These are phyloP conservation scores for Metahyphopichia silvanorum DNA, from an alignment of 805 yeast species.

Conservation along the genomic window DNA sequence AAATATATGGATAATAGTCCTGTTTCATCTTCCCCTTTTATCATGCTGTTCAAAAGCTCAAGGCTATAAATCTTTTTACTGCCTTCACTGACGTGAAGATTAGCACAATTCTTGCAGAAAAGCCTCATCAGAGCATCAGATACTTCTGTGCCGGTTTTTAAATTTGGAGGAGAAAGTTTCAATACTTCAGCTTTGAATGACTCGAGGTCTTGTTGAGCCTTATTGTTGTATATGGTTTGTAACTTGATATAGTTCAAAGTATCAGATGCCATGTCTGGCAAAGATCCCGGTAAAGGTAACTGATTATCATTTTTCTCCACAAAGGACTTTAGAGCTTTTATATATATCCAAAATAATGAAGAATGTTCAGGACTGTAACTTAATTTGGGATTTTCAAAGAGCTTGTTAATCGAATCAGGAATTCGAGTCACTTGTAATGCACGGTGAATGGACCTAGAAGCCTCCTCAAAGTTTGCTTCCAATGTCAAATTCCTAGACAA, in stretches of 20 bases:
- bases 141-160: conserved; percentile 25
- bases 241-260: conserved; percentile 59
- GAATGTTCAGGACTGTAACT: conserved; percentile 10
- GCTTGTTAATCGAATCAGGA: conserved; percentile 23
- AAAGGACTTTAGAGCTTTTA: conserved; percentile 52
- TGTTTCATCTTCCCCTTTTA: conserved; percentile 6
- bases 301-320: conserved; percentile 29
- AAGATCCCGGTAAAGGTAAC: conserved; percentile 68
- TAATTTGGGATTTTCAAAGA: conserved; percentile 19
- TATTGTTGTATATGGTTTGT: conserved; percentile 54
- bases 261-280: conserved; percentile 89
- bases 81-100: conserved; percentile 50
- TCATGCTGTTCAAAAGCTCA: conserved; percentile 11
- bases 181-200: conserved; percentile 33
- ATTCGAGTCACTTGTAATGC: conserved; percentile 34
- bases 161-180: conserved; percentile 19
- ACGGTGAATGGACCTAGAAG: conserved; percentile 30
- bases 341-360: conserved; percentile 58
- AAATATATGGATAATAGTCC: conserved; percentile 34
- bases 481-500: conserved; percentile 47
- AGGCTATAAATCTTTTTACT: conserved; percentile 19
- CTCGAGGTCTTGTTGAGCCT: conserved; percentile 49
- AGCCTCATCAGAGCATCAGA: conserved; percentile 32
- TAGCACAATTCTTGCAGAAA: conserved; percentile 64
- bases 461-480: conserved; percentile 46